Base-by-base conservation (phyloP, 352 stramenopile genomes). In the Phytophthora fragariae region DNA sequence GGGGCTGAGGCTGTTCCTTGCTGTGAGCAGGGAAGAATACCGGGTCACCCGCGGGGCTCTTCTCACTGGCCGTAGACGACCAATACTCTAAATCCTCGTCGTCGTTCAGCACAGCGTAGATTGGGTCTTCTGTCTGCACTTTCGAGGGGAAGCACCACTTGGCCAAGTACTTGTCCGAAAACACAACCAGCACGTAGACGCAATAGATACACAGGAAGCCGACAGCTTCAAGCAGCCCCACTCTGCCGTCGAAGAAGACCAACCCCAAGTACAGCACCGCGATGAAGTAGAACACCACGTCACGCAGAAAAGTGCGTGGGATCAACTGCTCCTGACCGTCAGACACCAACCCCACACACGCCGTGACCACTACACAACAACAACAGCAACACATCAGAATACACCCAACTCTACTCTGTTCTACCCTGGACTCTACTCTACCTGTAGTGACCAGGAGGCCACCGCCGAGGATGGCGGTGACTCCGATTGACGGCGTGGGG, bases 161-260 rank as follows among this genome's bases (percentile, higher is more conserved):
- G 5, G 79, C 79, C 52, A 88, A 62, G n/a, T 77, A 75, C 21
- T 73, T 77, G 65, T 95, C 88, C 9, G 91, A 80, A 41, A 95
- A 80, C 14, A 95, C 86, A 1, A 80, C 67, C 10, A 77, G 10
- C 6, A 90, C 86, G 69, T 92, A 95, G 49, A 76, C 70, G 1
- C 71, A 70, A 77, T 94, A 95, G 62, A 95, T 88, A 11, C 54
- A 72, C n/a, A 95, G 61, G 63, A 95, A 95, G 1, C 86, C 88
- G 2, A 94, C 60, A 0, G 88, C 88, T 61, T 92, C 81, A 0
- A 58, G n/a, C 12, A 93, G 59, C 37, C 77, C 72, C 12, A 94
- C 86, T 87, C 90, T 59, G 11, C 84, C 88, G n/a, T 89, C 76
- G 37, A 91, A 89, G 65, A 93, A 92, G 24, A 95, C 79, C 47